These are phyloP conservation scores for Penicillium rolfsii DNA, from an alignment of 2,329 filamentous ascomycete species.

Conservation along the genomic window DNA sequence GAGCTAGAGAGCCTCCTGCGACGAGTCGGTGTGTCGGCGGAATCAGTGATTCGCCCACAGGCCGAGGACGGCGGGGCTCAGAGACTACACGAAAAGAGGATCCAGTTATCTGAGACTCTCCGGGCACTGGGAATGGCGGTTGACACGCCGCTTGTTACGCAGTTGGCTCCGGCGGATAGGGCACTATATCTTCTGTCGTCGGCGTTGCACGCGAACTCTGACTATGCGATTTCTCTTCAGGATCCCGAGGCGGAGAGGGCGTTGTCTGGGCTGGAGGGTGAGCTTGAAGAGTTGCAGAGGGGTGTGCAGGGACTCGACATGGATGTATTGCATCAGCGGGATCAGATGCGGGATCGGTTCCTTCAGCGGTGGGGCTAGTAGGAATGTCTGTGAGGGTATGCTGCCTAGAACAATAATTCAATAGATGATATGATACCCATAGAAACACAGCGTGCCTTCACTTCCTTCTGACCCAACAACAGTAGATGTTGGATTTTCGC, in stretches of 20 bases:
- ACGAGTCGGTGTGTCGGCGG: constrained; percentile 37
- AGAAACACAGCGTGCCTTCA: not conserved
- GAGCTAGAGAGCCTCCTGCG: constrained; percentile 38
- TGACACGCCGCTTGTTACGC: constrained; percentile 37
- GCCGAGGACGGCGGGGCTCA: constrained; percentile 23
- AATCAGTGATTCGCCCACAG: constrained; percentile 32
- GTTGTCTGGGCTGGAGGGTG: constrained; percentile 36
- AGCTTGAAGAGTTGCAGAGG: constrained; percentile 37
- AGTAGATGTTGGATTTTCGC: not conserved
- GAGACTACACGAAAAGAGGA: constrained; percentile 36
- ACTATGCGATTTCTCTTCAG: constrained; percentile 33
- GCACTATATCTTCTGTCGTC: constrained; percentile 39
- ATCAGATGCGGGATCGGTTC: constrained; percentile 37
- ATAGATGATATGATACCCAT: not conserved
- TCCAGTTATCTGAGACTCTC: constrained; percentile 35
- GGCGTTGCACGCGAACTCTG: constrained; percentile 36
- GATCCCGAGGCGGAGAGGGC: constrained; percentile 33
- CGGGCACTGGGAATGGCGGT: constrained; percentile 33
- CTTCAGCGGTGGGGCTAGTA: constrained; percentile 38
- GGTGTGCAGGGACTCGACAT: constrained; percentile 40
- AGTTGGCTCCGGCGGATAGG: constrained; percentile 36
- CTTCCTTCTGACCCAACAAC: not conserved
- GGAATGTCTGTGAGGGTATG: not conserved
- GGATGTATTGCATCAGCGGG: constrained; percentile 38
- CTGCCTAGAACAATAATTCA: not conserved